Percentiles rank a stretch among this genome's conserved stretches.
phyloP scores from a whole-genome alignment of 345 rosid species.

The Acer yangbiense region DNA sequence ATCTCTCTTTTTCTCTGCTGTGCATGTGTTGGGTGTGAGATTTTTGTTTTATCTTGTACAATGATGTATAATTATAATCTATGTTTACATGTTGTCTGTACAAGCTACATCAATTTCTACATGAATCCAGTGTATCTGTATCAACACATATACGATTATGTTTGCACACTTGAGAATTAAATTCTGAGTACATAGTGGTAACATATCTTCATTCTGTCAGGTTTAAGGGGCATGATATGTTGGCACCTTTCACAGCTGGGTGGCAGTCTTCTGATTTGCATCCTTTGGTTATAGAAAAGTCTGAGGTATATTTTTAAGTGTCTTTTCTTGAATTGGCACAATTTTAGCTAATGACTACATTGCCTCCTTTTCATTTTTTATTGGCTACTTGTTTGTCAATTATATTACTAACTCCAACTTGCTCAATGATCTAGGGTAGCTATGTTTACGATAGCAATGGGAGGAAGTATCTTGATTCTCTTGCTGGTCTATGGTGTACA shows the following conservation, averaged over 20 bases:
- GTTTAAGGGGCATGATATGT: slow-evolving; percentile 92
- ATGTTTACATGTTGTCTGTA: no score
- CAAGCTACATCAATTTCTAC: background rate
- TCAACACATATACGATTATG: background rate
- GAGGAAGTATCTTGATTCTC: slow-evolving; percentile 93
- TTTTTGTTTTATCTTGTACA: no score
- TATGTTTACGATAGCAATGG: slow-evolving; percentile 80
- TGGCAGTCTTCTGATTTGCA: slow-evolving; percentile 80
- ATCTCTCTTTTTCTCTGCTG: no score
- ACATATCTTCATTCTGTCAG: slow-evolving; percentile 40
- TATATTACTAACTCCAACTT: slow-evolving; percentile 14
- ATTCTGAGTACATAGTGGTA: background rate
- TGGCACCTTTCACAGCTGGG: slow-evolving; percentile 98
- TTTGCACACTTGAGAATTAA: background rate
- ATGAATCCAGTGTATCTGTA: background rate
- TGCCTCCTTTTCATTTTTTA: slow-evolving; percentile 11
- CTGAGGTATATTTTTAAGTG: slow-evolving; percentile 57
- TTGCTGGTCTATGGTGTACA: slow-evolving; percentile 97
- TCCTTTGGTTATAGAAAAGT: slow-evolving; percentile 79
- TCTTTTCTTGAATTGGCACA: background rate
- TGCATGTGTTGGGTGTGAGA: no score
- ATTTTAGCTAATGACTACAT: background rate
- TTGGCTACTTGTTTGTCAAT: background rate
- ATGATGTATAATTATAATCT: no score
- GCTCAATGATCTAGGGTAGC: slow-evolving; percentile 58